Conservation (phyloP, 768 basidiomycete species). For the Cystobasidiopsis lactophilus region DNA sequence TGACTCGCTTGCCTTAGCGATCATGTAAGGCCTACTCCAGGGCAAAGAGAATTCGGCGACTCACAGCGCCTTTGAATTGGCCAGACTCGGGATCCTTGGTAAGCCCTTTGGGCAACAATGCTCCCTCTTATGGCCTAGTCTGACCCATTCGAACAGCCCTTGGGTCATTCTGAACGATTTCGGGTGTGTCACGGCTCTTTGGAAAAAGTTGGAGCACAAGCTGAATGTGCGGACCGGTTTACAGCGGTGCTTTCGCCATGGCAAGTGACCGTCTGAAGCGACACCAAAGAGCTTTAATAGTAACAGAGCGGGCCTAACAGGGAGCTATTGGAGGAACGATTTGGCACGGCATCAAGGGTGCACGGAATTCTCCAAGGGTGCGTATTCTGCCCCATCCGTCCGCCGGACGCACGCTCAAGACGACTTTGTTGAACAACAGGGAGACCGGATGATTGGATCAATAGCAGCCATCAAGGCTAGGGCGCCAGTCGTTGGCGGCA, state of each 20-base stretch:
- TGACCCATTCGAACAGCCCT: no score
- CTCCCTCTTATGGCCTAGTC: no score
- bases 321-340: constrained; percentile 92
- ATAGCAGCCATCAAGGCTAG: constrained; percentile 92
- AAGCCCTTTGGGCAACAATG: no score
- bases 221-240: not conserved
- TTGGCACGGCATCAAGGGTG: constrained; percentile 97
- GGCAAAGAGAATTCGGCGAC: no score
- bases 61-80: no score
- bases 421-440: constrained; percentile 32
- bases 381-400: constrained; percentile 32
- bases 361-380: constrained; percentile 82
- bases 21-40: no score
- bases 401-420: not conserved
- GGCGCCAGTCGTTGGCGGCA: constrained; percentile 92
- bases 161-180: constrained; percentile 1
- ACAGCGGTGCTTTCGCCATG: not conserved
- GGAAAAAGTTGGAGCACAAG: not conserved
- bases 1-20: no score
- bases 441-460: constrained; percentile 81
- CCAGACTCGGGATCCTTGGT: no score
- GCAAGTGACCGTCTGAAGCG: no score
- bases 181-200: not conserved
- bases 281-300: no score
- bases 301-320: no score